Evolutionary conservation across 23 red algal genomes (phyloP).

Genomic region (Gracilariopsis chorda): DNA sequence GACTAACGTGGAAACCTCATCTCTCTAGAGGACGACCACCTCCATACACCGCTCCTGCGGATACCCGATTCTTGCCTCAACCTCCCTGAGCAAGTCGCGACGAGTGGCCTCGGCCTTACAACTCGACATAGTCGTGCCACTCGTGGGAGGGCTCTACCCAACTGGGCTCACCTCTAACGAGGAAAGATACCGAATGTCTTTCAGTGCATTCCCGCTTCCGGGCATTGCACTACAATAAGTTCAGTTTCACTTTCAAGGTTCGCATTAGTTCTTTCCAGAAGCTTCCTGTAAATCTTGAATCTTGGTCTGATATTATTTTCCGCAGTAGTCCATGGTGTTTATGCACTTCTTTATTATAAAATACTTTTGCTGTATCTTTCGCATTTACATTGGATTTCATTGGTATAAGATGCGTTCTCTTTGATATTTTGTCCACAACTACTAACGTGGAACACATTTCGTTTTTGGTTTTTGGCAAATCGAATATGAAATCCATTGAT

Average conservation of each 20-base stretch:
- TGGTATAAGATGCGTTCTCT: not conserved
- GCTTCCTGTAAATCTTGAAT: not conserved
- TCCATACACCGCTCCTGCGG: no score
- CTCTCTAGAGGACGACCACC: no score
- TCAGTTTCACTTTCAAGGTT: not conserved
- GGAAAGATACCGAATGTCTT: no score
- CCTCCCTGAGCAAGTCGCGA: no score
- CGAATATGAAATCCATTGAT: not conserved
- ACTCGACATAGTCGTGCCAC: no score
- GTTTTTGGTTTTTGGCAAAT: not conserved
- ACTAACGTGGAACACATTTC: not conserved
- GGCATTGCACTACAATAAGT: no score
- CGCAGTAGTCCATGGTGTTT: not conserved
- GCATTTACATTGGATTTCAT: not conserved
- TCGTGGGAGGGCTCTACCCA: no score
- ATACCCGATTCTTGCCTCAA: no score
- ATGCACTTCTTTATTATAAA: not conserved
- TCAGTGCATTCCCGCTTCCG: no score
- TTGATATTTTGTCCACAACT: constrained; percentile 6
- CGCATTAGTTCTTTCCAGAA: not conserved
- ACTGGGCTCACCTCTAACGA: no score
- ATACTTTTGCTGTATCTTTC: not conserved
- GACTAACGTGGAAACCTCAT: no score
- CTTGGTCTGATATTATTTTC: not conserved
- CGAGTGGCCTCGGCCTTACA: no score